These are phyloP conservation scores for Rhizophagus clarus DNA, from an alignment of 192 early-diverging fungal species.

Conservation along the genomic window DNA sequence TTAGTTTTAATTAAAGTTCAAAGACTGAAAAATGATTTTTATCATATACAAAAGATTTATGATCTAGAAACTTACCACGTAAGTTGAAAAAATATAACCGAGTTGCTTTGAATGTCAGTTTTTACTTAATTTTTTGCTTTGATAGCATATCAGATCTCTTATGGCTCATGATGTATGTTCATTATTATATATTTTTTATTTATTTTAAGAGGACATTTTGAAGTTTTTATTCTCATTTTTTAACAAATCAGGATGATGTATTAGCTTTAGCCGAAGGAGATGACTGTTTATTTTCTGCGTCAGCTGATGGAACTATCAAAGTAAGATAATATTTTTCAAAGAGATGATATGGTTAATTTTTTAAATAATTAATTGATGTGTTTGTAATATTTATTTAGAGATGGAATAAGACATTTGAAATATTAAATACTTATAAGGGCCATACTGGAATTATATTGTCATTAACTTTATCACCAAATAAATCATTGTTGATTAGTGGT, in stretches of 20 bases:
- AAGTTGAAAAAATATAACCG: constrained; percentile 12
- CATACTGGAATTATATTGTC: constrained; percentile 63
- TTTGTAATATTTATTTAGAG: constrained; percentile 29
- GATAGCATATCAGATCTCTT: constrained; percentile 51
- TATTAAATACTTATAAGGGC: constrained; percentile 50
- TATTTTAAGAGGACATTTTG: not conserved
- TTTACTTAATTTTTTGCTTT: constrained; percentile 26
- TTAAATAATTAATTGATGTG: not conserved
- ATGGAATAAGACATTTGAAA: constrained; percentile 68
- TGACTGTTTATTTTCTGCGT: constrained; percentile 59
- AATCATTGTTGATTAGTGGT: constrained; percentile 53
- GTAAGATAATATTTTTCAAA: constrained; percentile 32
- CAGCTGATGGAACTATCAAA: constrained; percentile 69
- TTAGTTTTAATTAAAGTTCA: not conserved
- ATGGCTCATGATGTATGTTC: constrained; percentile 55
- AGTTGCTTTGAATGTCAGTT: not conserved
- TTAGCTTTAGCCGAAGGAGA: constrained; percentile 51
- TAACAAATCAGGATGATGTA: constrained; percentile 53
- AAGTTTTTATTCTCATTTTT: not conserved
- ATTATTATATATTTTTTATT: not conserved
- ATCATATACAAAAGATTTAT: constrained; percentile 52
- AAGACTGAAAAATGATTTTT: not conserved
- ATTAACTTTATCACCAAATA: constrained; percentile 44
- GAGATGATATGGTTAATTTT: constrained; percentile 19
- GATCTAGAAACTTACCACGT: constrained; percentile 71